A percentile compares a stretch with the other conserved stretches of the same genome.
Conservation (phyloP, 2,329 filamentous ascomycete genomes). For the Apiospora kogelbergensis region DNA sequence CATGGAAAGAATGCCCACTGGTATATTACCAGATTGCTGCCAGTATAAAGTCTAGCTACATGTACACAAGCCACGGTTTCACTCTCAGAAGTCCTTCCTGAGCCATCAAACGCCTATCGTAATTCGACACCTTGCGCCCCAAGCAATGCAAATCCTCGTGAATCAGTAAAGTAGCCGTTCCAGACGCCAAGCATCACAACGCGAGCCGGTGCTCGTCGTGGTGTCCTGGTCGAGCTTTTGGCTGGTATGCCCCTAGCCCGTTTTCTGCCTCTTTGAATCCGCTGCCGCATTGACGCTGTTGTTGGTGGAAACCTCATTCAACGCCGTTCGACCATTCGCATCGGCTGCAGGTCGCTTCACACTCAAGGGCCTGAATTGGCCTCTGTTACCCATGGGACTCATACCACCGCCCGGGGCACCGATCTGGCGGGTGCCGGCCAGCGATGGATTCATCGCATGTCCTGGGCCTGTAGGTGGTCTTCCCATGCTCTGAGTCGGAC, state of each 20-base stretch:
- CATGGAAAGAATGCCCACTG: not conserved
- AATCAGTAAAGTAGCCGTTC: not conserved
- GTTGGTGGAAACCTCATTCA: conserved; percentile 54
- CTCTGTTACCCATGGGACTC: conserved; percentile 59
- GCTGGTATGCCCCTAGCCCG: conserved; percentile 26
- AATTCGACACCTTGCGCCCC: not conserved
- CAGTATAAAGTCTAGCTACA: not conserved
- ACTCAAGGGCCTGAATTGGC: conserved; percentile 59
- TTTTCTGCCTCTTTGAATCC: conserved; percentile 56
- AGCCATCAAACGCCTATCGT: not conserved
- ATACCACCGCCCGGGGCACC: conserved; percentile 51
- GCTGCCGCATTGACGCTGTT: conserved; percentile 28
- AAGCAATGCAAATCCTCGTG: not conserved
- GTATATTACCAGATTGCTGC: conserved; percentile 1
- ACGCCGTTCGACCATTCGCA: conserved; percentile 37
- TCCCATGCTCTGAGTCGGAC: not conserved
- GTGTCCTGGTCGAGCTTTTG: not conserved
- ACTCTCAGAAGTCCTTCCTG: not conserved
- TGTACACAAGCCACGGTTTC: not conserved
- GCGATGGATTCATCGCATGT: conserved; percentile 51
- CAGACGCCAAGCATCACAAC: not conserved
- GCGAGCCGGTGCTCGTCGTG: not conserved
- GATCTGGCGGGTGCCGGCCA: conserved; percentile 57
- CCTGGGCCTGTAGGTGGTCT: conserved; percentile 30
- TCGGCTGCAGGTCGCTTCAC: conserved; percentile 50